Base-by-base conservation (phyloP, 805 yeast species). In the Starmerella scarabaei region DNA sequence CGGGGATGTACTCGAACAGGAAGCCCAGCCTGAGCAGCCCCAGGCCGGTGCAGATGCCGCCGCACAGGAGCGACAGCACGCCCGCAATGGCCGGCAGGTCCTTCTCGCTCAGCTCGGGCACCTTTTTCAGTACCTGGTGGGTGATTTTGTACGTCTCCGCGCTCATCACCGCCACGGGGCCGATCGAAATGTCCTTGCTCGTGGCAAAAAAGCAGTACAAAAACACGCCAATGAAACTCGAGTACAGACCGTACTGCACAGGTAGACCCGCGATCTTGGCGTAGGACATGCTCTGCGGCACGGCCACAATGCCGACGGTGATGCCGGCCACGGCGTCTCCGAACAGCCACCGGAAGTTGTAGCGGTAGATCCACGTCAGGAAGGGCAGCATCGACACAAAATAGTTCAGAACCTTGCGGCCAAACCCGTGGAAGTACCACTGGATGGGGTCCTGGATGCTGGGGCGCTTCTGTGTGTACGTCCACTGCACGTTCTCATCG, bases 111-210 rank as follows among this genome's bases (percentile, higher is more conserved):
- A 60, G 57, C 3, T 35, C 40, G 0, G 73, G 68, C 47, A 68
- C 66, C 44, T 66, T 69, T 11, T 51, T 64, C 45, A 72, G 72
- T 9, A 85, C 91, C 36, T 66, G 65, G 21, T 73, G 68, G 40
- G 86, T 68, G 41, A 82, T 84, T 57, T 78, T 81, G 36, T 86
- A 77, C 27, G 82, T 84, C 58, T 84, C 86, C 49, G 75, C 59
- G 14, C 93, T 80, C 94, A 86, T 85, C 42, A 86, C 96, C 11
- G 96, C 96, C 28, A 86, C 96, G 9, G 96, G 96, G 21, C 96
- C 96, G 53, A 86, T 85, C 45, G 93, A 80, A 29, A 86, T 94
- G 67, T 86, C 96, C 60, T 86, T 86, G 19, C 93, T 80, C 12
- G 96, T 86, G 12, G 96, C 96, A 62, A 86, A 86, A 53, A 86